phyloP scores from a whole-genome alignment of 2,329 filamentous ascomycete species.

The Cryphonectria carpinicola region DNA sequence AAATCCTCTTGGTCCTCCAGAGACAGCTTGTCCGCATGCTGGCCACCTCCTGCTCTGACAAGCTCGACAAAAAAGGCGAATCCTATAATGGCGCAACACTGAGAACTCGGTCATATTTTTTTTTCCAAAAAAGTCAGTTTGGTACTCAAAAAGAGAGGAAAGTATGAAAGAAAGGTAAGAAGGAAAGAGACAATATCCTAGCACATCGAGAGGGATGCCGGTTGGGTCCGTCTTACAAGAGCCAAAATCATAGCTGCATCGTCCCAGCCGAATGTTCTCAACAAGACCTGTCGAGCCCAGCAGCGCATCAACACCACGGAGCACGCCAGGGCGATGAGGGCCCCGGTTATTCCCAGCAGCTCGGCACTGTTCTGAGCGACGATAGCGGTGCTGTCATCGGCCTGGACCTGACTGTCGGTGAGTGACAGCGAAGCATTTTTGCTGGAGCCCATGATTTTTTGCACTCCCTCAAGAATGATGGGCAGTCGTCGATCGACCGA shows the following conservation, averaged over 20 bases:
- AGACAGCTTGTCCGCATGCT: slow-evolving; percentile 1
- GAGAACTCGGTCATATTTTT: neutral
- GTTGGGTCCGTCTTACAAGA: neutral
- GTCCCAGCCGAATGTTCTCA: slow-evolving; percentile 9
- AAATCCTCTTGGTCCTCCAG: neutral
- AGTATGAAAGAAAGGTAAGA: neutral
- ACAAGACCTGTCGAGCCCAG: slow-evolving; percentile 12
- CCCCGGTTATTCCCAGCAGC: slow-evolving; percentile 10
- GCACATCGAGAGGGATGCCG: neutral
- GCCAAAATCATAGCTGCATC: slow-evolving; percentile 9
- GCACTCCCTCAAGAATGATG: too few species aligned
- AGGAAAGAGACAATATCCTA: neutral
- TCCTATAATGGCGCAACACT: neutral
- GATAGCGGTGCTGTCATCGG: slow-evolving; percentile 1
- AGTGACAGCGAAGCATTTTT: neutral
- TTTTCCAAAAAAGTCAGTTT: neutral
- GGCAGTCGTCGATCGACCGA: neutral
- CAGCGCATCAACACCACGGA: slow-evolving; percentile 6
- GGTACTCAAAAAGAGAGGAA: neutral
- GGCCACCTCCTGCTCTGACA: slow-evolving; percentile 5
- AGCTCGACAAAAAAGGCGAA: slow-evolving; percentile 4
- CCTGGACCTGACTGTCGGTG: slow-evolving; percentile 8
- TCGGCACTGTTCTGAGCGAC: neutral
- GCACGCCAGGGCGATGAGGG: neutral
- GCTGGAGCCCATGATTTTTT: neutral